Conservation (phyloP, 2,329 filamentous ascomycete species). For the Hypoxylon sp. region DNA sequence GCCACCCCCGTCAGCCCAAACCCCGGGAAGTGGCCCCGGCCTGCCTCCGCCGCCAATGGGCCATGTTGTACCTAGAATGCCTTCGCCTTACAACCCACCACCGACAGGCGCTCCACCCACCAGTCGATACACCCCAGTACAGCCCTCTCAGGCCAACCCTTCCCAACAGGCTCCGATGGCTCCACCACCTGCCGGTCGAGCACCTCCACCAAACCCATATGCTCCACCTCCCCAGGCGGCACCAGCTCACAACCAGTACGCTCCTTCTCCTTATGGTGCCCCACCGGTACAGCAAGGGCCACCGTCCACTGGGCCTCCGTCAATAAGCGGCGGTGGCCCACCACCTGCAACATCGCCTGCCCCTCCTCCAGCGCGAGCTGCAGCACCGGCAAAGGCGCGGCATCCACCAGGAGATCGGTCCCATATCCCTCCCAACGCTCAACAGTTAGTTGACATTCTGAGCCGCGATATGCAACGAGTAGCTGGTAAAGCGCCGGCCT, state of each 20-base stretch:
- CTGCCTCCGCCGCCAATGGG: conserved; percentile 60
- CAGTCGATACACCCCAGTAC: conserved; percentile 80
- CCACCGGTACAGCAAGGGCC: conserved; percentile 56
- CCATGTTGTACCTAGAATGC: conserved; percentile 72
- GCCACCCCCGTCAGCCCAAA: conserved; percentile 64
- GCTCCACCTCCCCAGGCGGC: conserved; percentile 62
- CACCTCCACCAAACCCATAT: conserved; percentile 62
- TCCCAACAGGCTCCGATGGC: conserved; percentile 51
- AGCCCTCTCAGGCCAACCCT: conserved; percentile 66
- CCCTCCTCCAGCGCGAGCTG: conserved; percentile 62
- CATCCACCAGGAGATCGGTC: conserved; percentile 88
- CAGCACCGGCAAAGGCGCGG: conserved; percentile 69
- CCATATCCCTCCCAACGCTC: conserved; percentile 83
- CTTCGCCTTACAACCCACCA: conserved; percentile 88
- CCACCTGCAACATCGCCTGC: conserved; percentile 54
- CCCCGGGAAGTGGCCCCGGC: conserved; percentile 47
- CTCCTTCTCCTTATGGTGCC: conserved; percentile 66
- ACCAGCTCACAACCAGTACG: conserved; percentile 68
- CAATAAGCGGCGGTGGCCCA: conserved; percentile 56
- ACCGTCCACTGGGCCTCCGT: conserved; percentile 57
- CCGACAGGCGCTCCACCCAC: conserved; percentile 76
- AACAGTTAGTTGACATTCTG: conserved; percentile 84
- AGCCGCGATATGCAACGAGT: conserved; percentile 89
- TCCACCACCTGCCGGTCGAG: conserved; percentile 56
- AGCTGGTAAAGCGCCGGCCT: conserved; percentile 84